phyloP scores from a whole-genome alignment of 2,329 filamentous ascomycete species.

The Pseudogymnoascus sp. region DNA sequence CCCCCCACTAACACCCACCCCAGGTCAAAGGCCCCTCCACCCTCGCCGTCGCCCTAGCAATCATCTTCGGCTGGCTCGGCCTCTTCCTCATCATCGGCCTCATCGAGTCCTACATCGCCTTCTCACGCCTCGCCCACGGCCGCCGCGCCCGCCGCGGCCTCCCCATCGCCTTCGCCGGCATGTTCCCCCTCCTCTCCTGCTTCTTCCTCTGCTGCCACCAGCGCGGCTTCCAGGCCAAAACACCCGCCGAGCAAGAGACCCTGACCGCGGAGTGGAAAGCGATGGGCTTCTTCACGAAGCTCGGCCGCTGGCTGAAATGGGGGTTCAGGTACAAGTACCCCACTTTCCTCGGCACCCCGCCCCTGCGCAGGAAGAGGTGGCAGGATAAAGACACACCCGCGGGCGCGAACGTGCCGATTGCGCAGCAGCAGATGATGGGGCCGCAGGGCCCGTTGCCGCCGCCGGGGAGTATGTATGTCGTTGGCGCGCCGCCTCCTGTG shows the following conservation, averaged over 20 bases:
- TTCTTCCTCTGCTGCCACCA: conserved; percentile 5
- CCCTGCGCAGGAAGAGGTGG: neutral
- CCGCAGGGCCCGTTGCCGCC: neutral
- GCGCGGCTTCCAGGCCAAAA: neutral
- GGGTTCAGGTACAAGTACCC: conserved; percentile 4
- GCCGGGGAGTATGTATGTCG: neutral
- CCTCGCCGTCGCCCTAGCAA: neutral
- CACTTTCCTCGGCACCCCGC: neutral
- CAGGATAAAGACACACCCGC: neutral
- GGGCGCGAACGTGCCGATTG: neutral
- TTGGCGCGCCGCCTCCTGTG: neutral
- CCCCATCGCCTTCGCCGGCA: neutral
- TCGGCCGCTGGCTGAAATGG: neutral
- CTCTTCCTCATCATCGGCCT: conserved; percentile 28
- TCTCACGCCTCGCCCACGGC: conserved; percentile 11
- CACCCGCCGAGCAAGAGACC: neutral
- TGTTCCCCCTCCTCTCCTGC: neutral
- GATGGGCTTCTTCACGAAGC: neutral
- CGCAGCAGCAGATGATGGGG: neutral
- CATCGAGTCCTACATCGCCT: conserved; percentile 30
- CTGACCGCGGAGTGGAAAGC: neutral
- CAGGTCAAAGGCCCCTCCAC: neutral
- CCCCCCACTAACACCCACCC: neutral
- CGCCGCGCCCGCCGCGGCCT: conserved; percentile 3
- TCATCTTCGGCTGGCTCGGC: conserved; percentile 16